Conservation (phyloP, 768 basidiomycete species). For the Suillus bovinus region DNA sequence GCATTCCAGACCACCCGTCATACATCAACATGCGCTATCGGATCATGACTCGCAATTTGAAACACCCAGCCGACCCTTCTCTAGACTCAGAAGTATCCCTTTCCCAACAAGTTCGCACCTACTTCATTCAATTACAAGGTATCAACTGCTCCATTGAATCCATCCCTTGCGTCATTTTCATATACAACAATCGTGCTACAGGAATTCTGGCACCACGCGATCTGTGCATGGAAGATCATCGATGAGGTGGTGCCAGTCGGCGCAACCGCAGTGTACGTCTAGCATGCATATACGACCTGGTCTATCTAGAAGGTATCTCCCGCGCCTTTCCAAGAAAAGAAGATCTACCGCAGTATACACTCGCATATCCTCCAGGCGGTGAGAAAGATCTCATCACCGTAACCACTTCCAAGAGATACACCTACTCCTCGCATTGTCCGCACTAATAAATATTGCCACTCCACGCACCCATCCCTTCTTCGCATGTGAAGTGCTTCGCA, state of each 20-base stretch:
- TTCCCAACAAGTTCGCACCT: slow-evolving; percentile 69
- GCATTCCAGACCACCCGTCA: slow-evolving; percentile 12
- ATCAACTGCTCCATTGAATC: neutral
- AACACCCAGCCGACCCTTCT: slow-evolving; percentile 46
- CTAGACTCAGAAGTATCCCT: slow-evolving; percentile 40
- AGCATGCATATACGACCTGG: slow-evolving; percentile 83
- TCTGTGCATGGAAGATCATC: neutral
- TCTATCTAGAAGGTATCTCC: slow-evolving; percentile 96
- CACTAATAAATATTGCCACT: neutral
- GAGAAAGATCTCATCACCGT: slow-evolving; percentile 65
- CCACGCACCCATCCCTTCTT: slow-evolving; percentile 82
- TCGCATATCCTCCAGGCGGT: slow-evolving; percentile 68
- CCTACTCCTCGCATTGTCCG: slow-evolving; percentile 9
- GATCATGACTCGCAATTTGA: slow-evolving; percentile 69
- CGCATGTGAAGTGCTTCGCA: slow-evolving; percentile 86
- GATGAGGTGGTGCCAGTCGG: slow-evolving; percentile 15
- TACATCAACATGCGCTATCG: too few relatives aligned
- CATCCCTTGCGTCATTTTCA: neutral
- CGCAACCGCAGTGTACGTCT: slow-evolving; percentile 8
- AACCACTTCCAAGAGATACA: slow-evolving; percentile 67
- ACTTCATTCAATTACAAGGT: slow-evolving; percentile 71
- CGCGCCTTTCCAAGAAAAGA: slow-evolving; percentile 79
- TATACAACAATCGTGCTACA: neutral
- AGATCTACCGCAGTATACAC: slow-evolving; percentile 68
- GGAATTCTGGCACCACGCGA: neutral